Base-by-base conservation (phyloP, 768 basidiomycete species). In the Tubosaeta sp. region DNA sequence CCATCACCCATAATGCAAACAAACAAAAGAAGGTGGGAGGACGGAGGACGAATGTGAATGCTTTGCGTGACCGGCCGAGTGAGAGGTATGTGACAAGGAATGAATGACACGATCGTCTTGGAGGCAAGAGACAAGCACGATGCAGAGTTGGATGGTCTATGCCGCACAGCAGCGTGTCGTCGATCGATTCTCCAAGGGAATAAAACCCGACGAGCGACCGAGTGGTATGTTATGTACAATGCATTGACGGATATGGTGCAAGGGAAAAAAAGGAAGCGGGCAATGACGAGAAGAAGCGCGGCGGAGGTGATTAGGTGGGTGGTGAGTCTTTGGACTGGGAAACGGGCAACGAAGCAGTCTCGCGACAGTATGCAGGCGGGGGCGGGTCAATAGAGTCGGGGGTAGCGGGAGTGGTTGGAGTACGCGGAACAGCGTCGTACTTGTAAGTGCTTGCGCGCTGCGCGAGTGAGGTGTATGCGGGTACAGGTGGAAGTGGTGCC, bases 361-460 rank as follows among this genome's bases (percentile, higher is more conserved):
- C 58, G 19, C 48, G 55, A 32, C 53, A 53, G 37, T 67, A 69
- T 2, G 55, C 67, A 0, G 66, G 67, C 9, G 66, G 67, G 22
- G 66, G 66, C 9, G 53, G 54, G 12, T 67, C 67, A 32, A 69
- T 43, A 12, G 52, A 37, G 19, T 62, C 48, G 6, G 50, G 44
- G 4, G 58, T 50, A 10, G 16, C 13, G 1, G 56, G 58, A 1
- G 62, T 54, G 11, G 55, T 44, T n/a, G 61, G 59, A 2, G 64
- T 66, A 16, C 45, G 44, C 0, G 58, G 55, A 22, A 46, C 13
- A 4, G 26, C 6, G 4, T 69, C 62, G 33, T 62, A 67, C 54
- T 65, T 69, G 12, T 46, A 46, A 6, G 16, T 35, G 45, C 45
- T 46, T 17, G 60, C 48, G 12, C 57, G 50, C 11, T 49, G 52